Base-by-base conservation (phyloP, 2,329 filamentous ascomycete genomes). In the Moelleriella libera region DNA sequence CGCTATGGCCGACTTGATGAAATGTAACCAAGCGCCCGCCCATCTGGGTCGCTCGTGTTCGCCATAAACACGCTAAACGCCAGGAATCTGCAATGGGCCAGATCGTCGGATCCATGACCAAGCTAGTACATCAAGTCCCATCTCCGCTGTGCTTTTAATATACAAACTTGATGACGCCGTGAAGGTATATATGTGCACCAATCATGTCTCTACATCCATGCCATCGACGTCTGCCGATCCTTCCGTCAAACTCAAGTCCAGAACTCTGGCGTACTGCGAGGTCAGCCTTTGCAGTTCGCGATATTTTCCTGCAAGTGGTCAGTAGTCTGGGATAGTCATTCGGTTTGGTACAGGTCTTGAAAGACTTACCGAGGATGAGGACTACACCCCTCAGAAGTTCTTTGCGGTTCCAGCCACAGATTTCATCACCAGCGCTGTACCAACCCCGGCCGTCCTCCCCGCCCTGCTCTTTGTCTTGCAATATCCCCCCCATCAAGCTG, bases 231-330 rank as follows among this genome's bases (percentile, higher is more conserved):
- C 68, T 10, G 62, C 57, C 9, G 66, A 62, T 12, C 70, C 68
- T 21, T 70, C 68, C 43, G 72, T 69, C 5, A 70, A 54, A 6
- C 70, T 73, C 39, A 86, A 69, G 48, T 83, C 85, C 28, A 94
- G 70, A n/a, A 88, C 70, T 52, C 86, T 80, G 10, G 90, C 90
- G 63, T 97, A 97, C 52, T 94, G 90, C 30, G 96, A 86, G n/a
- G 88, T 95, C 41, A 96, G 76, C 30, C 92, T 78, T 64, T 98
- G 92, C 31, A 98, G 72, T 60, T 97, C 94, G 48, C 92, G 82
- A 66, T 92, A 90, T 80, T 97, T 97, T 50, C 88, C 88, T 94
- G 55, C 34, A 9, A 8, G 8, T 37, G 8, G 34, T 37, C 34
- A 37, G 34, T 37, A 5, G 12, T 37, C 34, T 37, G 12, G 8